Conservation (phyloP, 306 rosid genomes). For the Inga leiocalycina region DNA sequence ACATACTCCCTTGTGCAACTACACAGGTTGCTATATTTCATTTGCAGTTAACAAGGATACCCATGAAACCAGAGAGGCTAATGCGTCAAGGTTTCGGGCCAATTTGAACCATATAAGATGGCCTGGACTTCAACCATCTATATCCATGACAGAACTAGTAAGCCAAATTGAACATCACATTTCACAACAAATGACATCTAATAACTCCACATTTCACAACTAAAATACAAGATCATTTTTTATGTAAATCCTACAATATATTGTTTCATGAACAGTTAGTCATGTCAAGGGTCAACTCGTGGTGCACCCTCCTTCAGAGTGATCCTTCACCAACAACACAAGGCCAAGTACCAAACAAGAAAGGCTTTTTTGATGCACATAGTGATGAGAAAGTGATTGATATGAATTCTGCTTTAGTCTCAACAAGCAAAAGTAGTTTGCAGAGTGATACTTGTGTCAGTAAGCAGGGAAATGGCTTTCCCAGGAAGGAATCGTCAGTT, state of each 20-base stretch:
- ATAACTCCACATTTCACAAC: slow-evolving; percentile 36
- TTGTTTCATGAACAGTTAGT: slow-evolving; percentile 69
- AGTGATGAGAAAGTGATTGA: slow-evolving; percentile 33
- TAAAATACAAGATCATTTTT: slow-evolving; percentile 44
- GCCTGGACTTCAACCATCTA: slow-evolving; percentile 58
- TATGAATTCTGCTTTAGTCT: slow-evolving; percentile 29
- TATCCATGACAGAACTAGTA: slow-evolving; percentile 72
- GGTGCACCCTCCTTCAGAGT: slow-evolving; percentile 65
- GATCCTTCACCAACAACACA: slow-evolving; percentile 51
- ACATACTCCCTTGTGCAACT: neutral
- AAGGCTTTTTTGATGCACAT: neutral
- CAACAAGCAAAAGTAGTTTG: slow-evolving; percentile 22
- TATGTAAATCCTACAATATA: slow-evolving; percentile 62
- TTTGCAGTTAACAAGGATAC: slow-evolving; percentile 41
- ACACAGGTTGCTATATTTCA: slow-evolving; percentile 8
- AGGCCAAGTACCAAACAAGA: slow-evolving; percentile 25
- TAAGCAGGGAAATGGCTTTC: slow-evolving; percentile 52
- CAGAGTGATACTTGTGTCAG: slow-evolving; percentile 36
- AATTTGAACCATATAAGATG: slow-evolving; percentile 54
- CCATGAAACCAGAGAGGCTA: slow-evolving; percentile 39
- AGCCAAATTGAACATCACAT: slow-evolving; percentile 64
- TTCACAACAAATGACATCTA: slow-evolving; percentile 51
- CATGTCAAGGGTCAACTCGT: slow-evolving; percentile 74
- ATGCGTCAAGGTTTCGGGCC: slow-evolving; percentile 45
- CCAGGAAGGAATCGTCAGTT: slow-evolving; percentile 70